phyloP scores from a whole-genome alignment of 1,284 basidiomycete species.

The Takashimella tepidaria region DNA sequence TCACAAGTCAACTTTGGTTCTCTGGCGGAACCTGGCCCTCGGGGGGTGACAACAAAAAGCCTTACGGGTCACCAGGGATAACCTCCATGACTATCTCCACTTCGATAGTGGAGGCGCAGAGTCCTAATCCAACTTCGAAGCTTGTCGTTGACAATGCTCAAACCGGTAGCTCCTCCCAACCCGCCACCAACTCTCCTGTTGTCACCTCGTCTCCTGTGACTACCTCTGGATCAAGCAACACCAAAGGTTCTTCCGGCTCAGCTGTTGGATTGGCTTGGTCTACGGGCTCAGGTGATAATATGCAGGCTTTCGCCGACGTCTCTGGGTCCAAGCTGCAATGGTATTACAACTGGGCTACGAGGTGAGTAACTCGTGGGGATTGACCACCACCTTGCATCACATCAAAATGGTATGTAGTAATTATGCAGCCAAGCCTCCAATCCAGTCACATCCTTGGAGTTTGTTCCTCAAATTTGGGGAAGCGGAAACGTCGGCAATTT shows the following conservation, averaged over 20 bases:
- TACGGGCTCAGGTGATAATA: background rate
- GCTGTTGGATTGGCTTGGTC: slow-evolving; percentile 3
- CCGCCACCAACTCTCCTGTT: too few relatives aligned
- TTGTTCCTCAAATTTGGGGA: slow-evolving; percentile 17
- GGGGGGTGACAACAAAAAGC: too few relatives aligned
- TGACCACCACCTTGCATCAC: too few relatives aligned
- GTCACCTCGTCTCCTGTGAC: background rate
- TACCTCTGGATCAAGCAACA: background rate
- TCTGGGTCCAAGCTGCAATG: slow-evolving; percentile 3
- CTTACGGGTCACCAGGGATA: too few relatives aligned
- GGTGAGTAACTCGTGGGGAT: background rate
- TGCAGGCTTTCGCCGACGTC: background rate
- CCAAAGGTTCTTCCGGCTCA: background rate
- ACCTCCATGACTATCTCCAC: too few relatives aligned
- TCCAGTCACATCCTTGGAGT: slow-evolving; percentile 4
- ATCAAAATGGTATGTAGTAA: too few relatives aligned
- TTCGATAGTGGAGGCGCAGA: too few relatives aligned
- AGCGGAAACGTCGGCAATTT: slow-evolving; percentile 10
- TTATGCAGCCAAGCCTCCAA: background rate
- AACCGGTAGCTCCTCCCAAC: too few relatives aligned
- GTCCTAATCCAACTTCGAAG: too few relatives aligned
- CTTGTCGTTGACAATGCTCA: too few relatives aligned
- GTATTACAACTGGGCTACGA: slow-evolving; percentile 17
- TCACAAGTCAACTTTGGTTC: too few relatives aligned
- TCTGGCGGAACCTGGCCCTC: too few relatives aligned